phyloP scores from a whole-genome alignment of 2,329 filamentous ascomycete species.

The Aspergillus sp. region DNA sequence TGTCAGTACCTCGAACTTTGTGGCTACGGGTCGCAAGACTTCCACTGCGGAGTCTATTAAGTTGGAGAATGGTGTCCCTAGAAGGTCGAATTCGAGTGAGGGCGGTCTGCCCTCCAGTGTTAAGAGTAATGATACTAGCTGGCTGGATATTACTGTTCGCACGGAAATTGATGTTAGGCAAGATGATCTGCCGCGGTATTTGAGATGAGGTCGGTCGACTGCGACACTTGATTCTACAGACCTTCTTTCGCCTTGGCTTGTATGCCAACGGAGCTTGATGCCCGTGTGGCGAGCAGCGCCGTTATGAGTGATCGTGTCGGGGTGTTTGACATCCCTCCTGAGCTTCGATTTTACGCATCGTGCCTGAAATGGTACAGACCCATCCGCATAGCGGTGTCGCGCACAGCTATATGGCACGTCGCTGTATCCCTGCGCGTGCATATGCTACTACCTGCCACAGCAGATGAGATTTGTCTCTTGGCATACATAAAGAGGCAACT shows the following conservation, averaged over 20 bases:
- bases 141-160: constrained; percentile 31
- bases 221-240: background rate
- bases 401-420: background rate
- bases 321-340: too few relatives aligned
- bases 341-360: too few relatives aligned
- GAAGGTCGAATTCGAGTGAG: constrained; percentile 12
- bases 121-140: background rate
- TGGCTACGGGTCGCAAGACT: constrained; percentile 27
- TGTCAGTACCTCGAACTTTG: constrained; percentile 26
- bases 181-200: constrained; percentile 9
- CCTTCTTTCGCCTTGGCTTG: background rate
- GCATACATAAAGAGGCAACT: background rate
- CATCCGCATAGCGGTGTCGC: background rate
- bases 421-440: background rate
- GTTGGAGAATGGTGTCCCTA: constrained; percentile 28
- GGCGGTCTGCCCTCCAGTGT: constrained; percentile 1
- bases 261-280: background rate
- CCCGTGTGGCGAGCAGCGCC: too few relatives aligned
- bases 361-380: background rate
- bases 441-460: background rate
- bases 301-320: too few relatives aligned
- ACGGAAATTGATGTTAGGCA: constrained; percentile 35
- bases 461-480: background rate
- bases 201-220: background rate
- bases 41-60: constrained; percentile 31